phyloP scores from a whole-genome alignment of 345 rosid genomes.

The Excoecaria cochinchinensis region DNA sequence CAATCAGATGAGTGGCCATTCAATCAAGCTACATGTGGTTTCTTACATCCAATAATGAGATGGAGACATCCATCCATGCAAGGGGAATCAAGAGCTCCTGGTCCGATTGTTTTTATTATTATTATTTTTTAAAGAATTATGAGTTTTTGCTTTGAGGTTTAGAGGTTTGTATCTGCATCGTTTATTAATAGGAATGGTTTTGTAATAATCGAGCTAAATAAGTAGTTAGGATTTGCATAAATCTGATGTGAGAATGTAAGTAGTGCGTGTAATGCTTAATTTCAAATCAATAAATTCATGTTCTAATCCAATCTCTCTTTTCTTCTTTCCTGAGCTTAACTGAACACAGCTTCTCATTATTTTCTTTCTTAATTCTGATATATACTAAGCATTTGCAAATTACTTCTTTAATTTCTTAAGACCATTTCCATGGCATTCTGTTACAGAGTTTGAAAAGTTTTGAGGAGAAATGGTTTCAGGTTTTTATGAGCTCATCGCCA shows the following conservation, averaged over 20 bases:
- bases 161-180: neutral
- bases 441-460: too few relatives aligned
- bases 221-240: neutral
- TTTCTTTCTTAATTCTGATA: too few relatives aligned
- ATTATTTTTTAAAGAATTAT: neutral
- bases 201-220: neutral
- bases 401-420: too few relatives aligned
- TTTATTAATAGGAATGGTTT: neutral
- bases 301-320: too few relatives aligned
- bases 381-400: too few relatives aligned
- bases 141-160: neutral
- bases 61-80: conserved; percentile 22
- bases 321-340: too few relatives aligned
- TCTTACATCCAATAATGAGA: conserved; percentile 5
- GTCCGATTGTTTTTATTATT: conserved; percentile 37
- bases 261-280: conserved; percentile 3
- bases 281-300: neutral
- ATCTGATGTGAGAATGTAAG: neutral
- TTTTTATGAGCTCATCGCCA: too few relatives aligned
- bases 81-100: conserved; percentile 58
- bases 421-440: too few relatives aligned
- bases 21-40: conserved; percentile 1
- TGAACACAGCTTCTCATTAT: too few relatives aligned
- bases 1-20: conserved; percentile 14
- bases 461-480: too few relatives aligned